Evolutionary conservation across 208 protist species (phyloP), one percentile per base, ranked within the genome.

Genomic region (Trichomonas gallinae): DNA sequence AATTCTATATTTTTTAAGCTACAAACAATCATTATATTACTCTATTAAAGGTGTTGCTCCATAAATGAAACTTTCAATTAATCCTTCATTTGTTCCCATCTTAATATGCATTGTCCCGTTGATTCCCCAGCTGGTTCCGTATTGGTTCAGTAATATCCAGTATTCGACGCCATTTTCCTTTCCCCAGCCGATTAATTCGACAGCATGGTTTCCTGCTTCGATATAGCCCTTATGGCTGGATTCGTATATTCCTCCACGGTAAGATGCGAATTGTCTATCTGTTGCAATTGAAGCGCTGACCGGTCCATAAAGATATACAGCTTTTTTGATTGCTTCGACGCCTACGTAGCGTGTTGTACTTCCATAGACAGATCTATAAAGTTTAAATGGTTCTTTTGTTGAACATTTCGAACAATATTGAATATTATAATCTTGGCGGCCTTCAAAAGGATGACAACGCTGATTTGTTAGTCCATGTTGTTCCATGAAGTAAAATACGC

Each of bases 1-100:
- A 51, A 51, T 51, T 51, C 46, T 51, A 51, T 51, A n/a, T n/a
- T n/a, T n/a, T 51, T 51, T 51, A 51, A 51, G 46, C 13, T 51
- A 51, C 46, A 51, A 15, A 51, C 46, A 51, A 51, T 51, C 13
- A 51, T 51, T 13, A 51, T 51, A 51, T 51, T 89, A 34, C 31
- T 89, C 83, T 48, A 89, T 89, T 46, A 93, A 93, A 38, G 87
- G 87, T 4, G 42, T 23, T 38, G 87, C 87, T 51, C 44, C 87
- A 51, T 93, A 93, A 23, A 93, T 48, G 9, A 93, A 93, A 46
- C 83, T 89, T 89, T 89, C 83, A 23, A 89, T 46, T 46, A 89
- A 46, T 21, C 40, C 83, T 31, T 89, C 83, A 46, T 89, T 89
- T 46, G 83, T n/a, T 17, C 83, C 83, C 83, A 89, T 89, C 23